Conservation (phyloP, 1,139 yeast species). For the Debaryomyces sp. region DNA sequence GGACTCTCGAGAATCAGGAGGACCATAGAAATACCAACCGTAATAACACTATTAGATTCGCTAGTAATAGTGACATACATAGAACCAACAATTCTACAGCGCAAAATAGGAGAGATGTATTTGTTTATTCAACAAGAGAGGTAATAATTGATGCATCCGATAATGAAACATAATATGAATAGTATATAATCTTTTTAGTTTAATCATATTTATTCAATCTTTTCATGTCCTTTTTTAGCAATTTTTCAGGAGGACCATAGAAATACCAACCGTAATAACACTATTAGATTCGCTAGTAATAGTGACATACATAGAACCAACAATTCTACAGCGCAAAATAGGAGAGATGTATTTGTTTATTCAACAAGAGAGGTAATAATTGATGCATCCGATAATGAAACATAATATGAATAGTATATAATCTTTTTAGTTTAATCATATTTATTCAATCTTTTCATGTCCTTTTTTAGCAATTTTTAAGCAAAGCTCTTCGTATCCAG, state of each 20-base stretch:
- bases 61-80: not conserved
- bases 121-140: slow-evolving; percentile 57
- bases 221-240: slow-evolving; percentile 77
- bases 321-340: slow-evolving; percentile 12
- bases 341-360: slow-evolving; percentile 64
- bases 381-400: slow-evolving; percentile 19
- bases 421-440: not conserved
- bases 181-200: not conserved
- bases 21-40: not conserved
- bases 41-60: not conserved
- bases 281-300: not conserved
- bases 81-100: slow-evolving; percentile 8
- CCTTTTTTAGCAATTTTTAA: slow-evolving; percentile 77
- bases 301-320: not conserved
- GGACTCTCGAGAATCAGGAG: not conserved
- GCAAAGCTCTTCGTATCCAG: slow-evolving; percentile 81
- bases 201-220: slow-evolving; percentile 14
- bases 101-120: slow-evolving; percentile 46
- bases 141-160: slow-evolving; percentile 42
- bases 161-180: not conserved
- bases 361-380: slow-evolving; percentile 57
- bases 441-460: slow-evolving; percentile 41
- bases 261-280: not conserved
- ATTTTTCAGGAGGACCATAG: slow-evolving; percentile 30
- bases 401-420: not conserved